Evolutionary conservation across 805 yeast genomes (phyloP).

Genomic region (Candida quercuum): DNA sequence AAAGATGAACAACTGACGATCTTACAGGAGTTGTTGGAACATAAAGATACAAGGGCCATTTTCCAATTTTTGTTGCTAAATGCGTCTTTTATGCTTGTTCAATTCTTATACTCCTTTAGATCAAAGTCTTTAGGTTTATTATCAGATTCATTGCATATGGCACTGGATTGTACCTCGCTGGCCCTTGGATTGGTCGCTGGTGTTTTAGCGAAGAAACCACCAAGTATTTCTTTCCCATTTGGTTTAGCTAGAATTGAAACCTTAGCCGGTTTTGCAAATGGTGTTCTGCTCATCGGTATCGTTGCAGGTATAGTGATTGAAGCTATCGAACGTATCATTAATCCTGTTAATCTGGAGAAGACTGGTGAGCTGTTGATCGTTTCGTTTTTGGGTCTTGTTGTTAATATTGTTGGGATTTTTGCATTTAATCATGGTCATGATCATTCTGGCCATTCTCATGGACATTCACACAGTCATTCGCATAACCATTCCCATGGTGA

Average conservation of each 20-base stretch:
- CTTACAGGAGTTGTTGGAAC: conserved; percentile 20
- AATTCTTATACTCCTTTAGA: conserved; percentile 83
- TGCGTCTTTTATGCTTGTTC: conserved; percentile 91
- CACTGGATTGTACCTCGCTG: conserved; percentile 87
- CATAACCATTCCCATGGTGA: conserved; percentile 28
- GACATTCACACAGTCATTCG: conserved; percentile 35
- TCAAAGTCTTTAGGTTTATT: conserved; percentile 88
- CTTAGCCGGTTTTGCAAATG: conserved; percentile 93
- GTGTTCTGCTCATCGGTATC: conserved; percentile 80
- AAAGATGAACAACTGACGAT: conserved; percentile 10
- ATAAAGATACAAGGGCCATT: conserved; percentile 79
- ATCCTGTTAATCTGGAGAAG: conserved; percentile 72
- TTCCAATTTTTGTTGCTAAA: conserved; percentile 82
- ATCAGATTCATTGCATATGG: conserved; percentile 95
- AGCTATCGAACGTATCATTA: conserved; percentile 72
- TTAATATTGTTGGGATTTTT: conserved; percentile 86
- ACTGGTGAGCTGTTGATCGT: conserved; percentile 85
- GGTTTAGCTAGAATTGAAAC: conserved; percentile 84
- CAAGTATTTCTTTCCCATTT: conserved; percentile 74
- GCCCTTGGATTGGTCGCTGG: conserved; percentile 89
- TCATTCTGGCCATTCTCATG: conserved; percentile 38
- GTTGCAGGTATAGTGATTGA: conserved; percentile 85
- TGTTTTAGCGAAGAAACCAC: conserved; percentile 50
- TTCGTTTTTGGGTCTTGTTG: conserved; percentile 76
- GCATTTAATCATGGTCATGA: conserved; percentile 87